These are phyloP conservation scores for Peronosclerospora sorghi DNA, from an alignment of 352 stramenopile genomes.

Conservation along the genomic window DNA sequence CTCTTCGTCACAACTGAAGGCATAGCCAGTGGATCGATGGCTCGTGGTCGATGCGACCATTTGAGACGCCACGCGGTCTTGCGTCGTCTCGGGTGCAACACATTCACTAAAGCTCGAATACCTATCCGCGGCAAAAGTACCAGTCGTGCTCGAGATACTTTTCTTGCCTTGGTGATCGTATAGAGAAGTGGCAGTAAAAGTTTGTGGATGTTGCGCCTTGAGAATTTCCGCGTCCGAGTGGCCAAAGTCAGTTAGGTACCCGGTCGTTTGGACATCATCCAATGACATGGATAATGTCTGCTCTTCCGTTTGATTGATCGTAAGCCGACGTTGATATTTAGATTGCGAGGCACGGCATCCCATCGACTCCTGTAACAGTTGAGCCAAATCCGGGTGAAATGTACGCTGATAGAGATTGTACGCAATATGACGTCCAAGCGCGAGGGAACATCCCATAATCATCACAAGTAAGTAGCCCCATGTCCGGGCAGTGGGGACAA, in stretches of 20 bases:
- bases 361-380: conserved; percentile 62
- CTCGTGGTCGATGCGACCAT: conserved; percentile 24
- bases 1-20: conserved; percentile 78
- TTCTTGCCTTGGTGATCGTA: conserved; percentile 24
- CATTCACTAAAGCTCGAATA: conserved; percentile 20
- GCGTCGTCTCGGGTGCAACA: conserved; percentile 39
- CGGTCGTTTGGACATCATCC: conserved; percentile 47
- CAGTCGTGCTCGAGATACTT: conserved; percentile 2
- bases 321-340: conserved; percentile 39
- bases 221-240: conserved; percentile 35
- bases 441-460: conserved; percentile 54
- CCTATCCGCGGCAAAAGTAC: conserved; percentile 7
- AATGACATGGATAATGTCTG: conserved; percentile 69
- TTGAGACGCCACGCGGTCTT: conserved; percentile 29
- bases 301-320: conserved; percentile 64
- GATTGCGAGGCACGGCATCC: conserved; percentile 8
- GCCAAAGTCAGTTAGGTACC: conserved; percentile 38
- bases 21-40: conserved; percentile 60
- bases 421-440: conserved; percentile 56
- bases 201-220: conserved; percentile 20
- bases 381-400: conserved; percentile 56
- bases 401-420: conserved; percentile 77
- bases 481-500: conserved; percentile 39
- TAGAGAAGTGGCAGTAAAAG: conserved; percentile 5
- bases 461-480: conserved; percentile 57